These are phyloP conservation scores for Botrytis hyacinthi DNA, from an alignment of 2,329 filamentous ascomycete species.

Conservation along the genomic window DNA sequence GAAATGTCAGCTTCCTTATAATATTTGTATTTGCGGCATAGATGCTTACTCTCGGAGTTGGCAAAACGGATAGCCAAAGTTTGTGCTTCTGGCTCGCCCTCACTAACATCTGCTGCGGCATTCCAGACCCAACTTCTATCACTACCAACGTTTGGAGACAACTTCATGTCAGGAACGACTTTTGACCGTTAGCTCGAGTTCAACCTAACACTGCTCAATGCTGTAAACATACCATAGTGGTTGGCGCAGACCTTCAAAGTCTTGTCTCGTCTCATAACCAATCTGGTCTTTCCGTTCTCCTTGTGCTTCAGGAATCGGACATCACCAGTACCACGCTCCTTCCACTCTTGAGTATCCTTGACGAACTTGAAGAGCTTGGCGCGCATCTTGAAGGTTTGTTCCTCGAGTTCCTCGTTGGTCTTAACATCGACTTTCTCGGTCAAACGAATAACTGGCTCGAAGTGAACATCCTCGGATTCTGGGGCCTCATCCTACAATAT, in stretches of 20 bases:
- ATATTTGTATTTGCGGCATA: background rate
- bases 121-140: conserved; percentile 99
- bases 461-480: conserved; percentile 91
- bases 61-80: conserved; percentile 96
- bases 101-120: conserved; percentile 92
- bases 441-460: conserved; percentile 92
- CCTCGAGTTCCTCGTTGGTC: conserved; percentile 97
- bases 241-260: conserved; percentile 99
- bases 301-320: conserved; percentile 97
- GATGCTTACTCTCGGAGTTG: conserved; percentile 86
- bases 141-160: conserved; percentile 94
- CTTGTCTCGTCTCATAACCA: conserved; percentile 99
- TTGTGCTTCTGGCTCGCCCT: conserved; percentile 94
- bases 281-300: conserved; percentile 94
- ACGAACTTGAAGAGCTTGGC: conserved; percentile 99
- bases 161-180: conserved; percentile 99
- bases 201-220: background rate
- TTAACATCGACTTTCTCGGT: conserved; percentile 96
- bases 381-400: conserved; percentile 98
- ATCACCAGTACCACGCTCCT: conserved; percentile 97
- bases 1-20: conserved; percentile 29
- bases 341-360: conserved; percentile 90
- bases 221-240: conserved; percentile 79
- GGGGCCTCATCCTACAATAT: conserved; percentile 63
- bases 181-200: conserved; percentile 26